Evolutionary conservation across 1,139 yeast species (phyloP).

Genomic region (Petasospora rhodanensis): DNA sequence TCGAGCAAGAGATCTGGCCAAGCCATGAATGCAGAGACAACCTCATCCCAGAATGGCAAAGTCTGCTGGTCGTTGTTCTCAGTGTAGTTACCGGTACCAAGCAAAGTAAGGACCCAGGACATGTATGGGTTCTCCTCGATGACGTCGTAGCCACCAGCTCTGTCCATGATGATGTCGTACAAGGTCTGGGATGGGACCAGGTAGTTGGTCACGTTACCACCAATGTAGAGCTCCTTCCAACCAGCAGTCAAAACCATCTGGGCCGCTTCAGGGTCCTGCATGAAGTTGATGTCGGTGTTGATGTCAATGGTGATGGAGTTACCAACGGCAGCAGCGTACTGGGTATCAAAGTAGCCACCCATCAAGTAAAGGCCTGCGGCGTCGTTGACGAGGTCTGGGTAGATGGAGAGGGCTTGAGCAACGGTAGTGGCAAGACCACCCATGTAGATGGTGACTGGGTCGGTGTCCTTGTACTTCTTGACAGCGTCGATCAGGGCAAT

Average conservation of each 20-base stretch:
- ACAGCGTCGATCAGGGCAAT: conserved; percentile 37
- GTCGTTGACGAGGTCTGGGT: conserved; percentile 35
- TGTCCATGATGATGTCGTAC: conserved; percentile 32
- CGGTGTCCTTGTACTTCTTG: conserved; percentile 31
- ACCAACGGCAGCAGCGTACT: conserved; percentile 35
- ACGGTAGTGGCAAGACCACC: conserved; percentile 41
- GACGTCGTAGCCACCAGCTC: conserved; percentile 30
- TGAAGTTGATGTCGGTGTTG: conserved; percentile 39
- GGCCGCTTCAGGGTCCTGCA: conserved; percentile 43
- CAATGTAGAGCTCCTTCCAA: conserved; percentile 35
- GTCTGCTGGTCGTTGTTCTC: conserved; percentile 29
- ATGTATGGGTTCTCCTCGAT: conserved; percentile 29
- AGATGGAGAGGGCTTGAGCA: conserved; percentile 38
- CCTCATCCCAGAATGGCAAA: conserved; percentile 40
- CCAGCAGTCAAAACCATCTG: conserved; percentile 37
- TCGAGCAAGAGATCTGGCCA: conserved; percentile 32
- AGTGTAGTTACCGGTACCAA: conserved; percentile 34
- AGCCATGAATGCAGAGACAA: conserved; percentile 33
- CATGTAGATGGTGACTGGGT: conserved; percentile 32
- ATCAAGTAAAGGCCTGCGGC: conserved; percentile 38
- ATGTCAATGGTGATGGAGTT: conserved; percentile 31
- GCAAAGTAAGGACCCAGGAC: conserved; percentile 25
- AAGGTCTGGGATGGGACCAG: conserved; percentile 35
- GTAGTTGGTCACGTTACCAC: conserved; percentile 39
- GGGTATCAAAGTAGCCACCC: conserved; percentile 41